Evolutionary conservation across 2,329 filamentous ascomycete species (phyloP), one percentile per base, ranked within the genome.

Genomic region (Anthostomella pinea): DNA sequence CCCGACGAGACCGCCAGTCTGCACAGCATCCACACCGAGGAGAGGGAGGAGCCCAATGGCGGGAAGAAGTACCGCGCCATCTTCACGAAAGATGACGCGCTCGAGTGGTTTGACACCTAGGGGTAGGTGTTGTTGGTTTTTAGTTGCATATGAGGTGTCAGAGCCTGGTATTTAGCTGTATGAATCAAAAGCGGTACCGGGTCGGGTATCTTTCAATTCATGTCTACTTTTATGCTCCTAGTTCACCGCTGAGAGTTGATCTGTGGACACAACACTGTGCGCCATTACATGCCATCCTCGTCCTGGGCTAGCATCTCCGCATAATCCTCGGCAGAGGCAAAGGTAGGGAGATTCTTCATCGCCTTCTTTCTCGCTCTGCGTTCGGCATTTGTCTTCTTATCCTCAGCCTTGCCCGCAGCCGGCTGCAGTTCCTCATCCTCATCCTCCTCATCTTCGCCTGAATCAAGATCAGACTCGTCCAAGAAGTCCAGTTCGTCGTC

Each of bases 301-400:
- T 93, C 87, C 46, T 79, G 76, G 4, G 73, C 86, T 60, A 95
- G 65, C 67, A 95, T 74, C 53, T 85, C 85, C 11, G 89, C 91
- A 63, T 97, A 98, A 60, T 97, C 93, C 36, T 97, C 93, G 20
- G 77, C 85, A 20, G 87, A 94, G 14, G 94, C 93, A 69, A 98
- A 98, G 22, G 81, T 94, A 6, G 93, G 93, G 51, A 98, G 70
- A 47, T 81, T 80, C 75, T 89, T 95, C 63, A 97, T 72, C 69
- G 87, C 87, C 74, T 83, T 88, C 68, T 77, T 83, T 68, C 85
- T 87, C 59, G 79, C 75, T 52, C 72, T 74, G 60, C 49, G 43
- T 55, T 58, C 56, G 3, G 49, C 53, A 30, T 49, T 46, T n/a
- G 59, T 59, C 49, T 70, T 68, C 48, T 64, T 65, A 14, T 59